These are phyloP conservation scores for Starmerella sp. DNA, from an alignment of 805 yeast genomes.

Conservation along the genomic window DNA sequence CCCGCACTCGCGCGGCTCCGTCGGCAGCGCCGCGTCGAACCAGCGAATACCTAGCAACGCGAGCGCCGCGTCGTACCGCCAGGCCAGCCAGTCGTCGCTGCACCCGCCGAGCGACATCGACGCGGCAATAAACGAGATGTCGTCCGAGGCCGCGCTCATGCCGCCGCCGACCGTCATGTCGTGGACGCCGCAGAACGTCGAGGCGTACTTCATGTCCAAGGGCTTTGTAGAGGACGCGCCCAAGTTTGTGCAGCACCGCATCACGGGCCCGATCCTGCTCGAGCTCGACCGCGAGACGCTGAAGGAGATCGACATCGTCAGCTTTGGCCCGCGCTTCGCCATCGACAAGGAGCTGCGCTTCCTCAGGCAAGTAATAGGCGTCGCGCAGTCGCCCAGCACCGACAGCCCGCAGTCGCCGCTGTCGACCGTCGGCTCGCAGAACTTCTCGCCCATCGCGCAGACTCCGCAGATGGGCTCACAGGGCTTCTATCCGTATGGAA, in stretches of 20 bases:
- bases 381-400: background rate
- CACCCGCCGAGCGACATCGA: constrained; percentile 29
- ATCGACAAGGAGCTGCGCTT: constrained; percentile 76
- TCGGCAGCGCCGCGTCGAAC: background rate
- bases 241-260: constrained; percentile 75
- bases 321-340: constrained; percentile 93
- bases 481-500: background rate
- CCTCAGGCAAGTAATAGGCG: constrained; percentile 9
- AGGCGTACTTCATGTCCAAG: constrained; percentile 55
- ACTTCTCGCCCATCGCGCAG: constrained; percentile 2
- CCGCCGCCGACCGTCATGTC: constrained; percentile 23
- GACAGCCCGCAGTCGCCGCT: constrained; percentile 3
- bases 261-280: constrained; percentile 73
- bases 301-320: constrained; percentile 81
- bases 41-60: background rate
- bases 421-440: background rate
- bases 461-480: background rate
- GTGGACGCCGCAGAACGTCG: constrained; percentile 86
- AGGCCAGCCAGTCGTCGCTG: background rate
- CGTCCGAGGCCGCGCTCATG: constrained; percentile 13
- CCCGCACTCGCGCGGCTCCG: background rate
- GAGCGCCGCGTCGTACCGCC: background rate
- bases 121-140: constrained; percentile 30
- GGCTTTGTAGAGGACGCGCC: constrained; percentile 73
- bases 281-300: constrained; percentile 77